A percentile compares a stretch with the other conserved stretches of the same genome.
Conservation (phyloP, 768 basidiomycete species). For the Russula dissimulans region DNA sequence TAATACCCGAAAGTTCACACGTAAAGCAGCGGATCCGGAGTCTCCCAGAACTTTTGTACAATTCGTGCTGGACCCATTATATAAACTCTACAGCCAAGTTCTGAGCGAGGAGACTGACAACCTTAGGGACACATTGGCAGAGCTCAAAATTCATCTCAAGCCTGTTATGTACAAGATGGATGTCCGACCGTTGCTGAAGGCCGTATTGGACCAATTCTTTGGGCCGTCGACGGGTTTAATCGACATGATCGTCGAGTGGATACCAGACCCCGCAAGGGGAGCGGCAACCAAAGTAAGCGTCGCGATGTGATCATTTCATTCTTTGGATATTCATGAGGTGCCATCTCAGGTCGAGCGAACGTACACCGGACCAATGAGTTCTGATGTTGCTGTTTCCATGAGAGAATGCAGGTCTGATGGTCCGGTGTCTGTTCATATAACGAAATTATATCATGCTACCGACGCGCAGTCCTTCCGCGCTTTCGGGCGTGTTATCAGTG, state of each 20-base stretch:
- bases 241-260: conserved; percentile 84
- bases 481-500: conserved; percentile 89
- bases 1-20: conserved; percentile 80
- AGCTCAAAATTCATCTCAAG: conserved; percentile 78
- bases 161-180: conserved; percentile 98
- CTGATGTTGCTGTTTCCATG: conserved; percentile 72
- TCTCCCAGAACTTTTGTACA: conserved; percentile 82
- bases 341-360: conserved; percentile 59
- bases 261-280: conserved; percentile 69
- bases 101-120: conserved; percentile 89
- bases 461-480: conserved; percentile 96
- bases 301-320: background rate
- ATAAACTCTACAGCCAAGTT: conserved; percentile 94
- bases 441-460: conserved; percentile 93
- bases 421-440: conserved; percentile 85
- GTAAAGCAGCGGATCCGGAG: conserved; percentile 75
- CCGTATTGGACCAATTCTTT: conserved; percentile 92
- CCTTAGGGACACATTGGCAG: conserved; percentile 67
- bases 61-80: conserved; percentile 92
- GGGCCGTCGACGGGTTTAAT: conserved; percentile 83
- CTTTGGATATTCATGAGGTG: conserved; percentile 4
- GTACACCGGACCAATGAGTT: conserved; percentile 82
- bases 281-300: conserved; percentile 48
- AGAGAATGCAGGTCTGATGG: conserved; percentile 73
- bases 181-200: conserved; percentile 87